Evolutionary conservation across 148 eudicot genomes (phyloP).

Genomic region (Camellia granthamiana): DNA sequence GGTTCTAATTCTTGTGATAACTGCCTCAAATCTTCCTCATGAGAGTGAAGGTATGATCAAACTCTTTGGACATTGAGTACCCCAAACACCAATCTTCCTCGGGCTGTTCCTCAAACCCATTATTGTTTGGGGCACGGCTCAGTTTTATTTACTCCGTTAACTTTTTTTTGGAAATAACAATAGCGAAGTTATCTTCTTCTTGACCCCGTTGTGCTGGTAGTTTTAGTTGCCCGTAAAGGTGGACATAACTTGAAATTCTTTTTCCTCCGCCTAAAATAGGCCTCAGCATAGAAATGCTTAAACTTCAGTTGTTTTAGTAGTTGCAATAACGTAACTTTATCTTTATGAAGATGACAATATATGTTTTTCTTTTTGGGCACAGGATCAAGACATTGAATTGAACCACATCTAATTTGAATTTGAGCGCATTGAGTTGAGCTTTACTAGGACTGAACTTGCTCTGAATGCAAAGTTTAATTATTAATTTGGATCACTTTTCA

Average conservation of each 20-base stretch:
- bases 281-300: background rate
- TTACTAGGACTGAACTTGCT: no score
- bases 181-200: background rate
- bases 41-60: conserved; percentile 26
- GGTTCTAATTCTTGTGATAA: conserved; percentile 92
- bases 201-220: background rate
- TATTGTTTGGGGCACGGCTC: background rate
- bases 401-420: background rate
- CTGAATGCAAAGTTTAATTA: no score
- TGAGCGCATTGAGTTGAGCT: background rate
- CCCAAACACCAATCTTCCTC: background rate
- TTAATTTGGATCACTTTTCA: no score
- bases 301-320: background rate
- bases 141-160: background rate
- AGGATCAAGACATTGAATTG: background rate
- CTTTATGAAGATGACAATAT: background rate
- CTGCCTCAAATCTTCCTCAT: conserved; percentile 54
- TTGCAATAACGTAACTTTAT: background rate
- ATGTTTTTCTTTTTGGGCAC: background rate
- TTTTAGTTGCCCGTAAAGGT: background rate
- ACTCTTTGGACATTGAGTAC: background rate
- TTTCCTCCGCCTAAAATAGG: background rate
- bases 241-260: background rate
- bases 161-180: background rate
- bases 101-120: background rate